Evolutionary conservation across 331 rosid genomes (phyloP), one percentile per base, ranked within the genome.

Genomic region (Saraca asoca): DNA sequence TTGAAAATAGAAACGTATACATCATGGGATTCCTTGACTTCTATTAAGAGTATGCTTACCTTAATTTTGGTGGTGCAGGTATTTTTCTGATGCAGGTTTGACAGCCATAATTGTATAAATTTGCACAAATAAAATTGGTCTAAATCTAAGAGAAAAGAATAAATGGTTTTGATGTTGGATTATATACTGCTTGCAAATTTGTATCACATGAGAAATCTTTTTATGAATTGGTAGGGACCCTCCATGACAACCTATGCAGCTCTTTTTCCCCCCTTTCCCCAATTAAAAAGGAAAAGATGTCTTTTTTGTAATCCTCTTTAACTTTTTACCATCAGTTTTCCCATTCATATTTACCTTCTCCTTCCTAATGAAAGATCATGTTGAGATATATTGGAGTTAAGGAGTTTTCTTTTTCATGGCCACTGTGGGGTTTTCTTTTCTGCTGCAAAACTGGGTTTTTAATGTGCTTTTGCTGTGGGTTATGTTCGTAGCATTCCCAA

Each of bases 81-180:
- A 65, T 77, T 62, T 77, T 35, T 50, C 37, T 65, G 59, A 12
- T 81, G 82, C 85, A 77, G 80, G 80, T 77, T 70, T 74, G 82
- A 61, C 57, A 75, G 75, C 69, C 43, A 50, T 65, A 44, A 41
- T 50, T 52, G 29, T 37, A 29, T 71, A 63, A 52, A 7, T 58
- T 49, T 37, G 11, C 70, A 34, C 58, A 48, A 54, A 59, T 64
- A 39, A 48, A 41, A 54, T 17, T 5, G 41, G 9, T 53, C 18
- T 69, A 34, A 13, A 49, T 52, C 17, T 39, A 58, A 63, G 64
- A 9, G 13, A 7, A 34, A 53, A 41, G 50, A 57, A n/a, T 41
- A 9, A n/a, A 12, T 66, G 65, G 7, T 12, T 53, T 50, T 43
- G 37, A 43, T 35, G 58, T 57, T 38, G 58, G 48, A 49, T 62